Percentiles rank a stretch among this genome's conserved stretches.
Conservation (phyloP, 768 basidiomycete genomes). For the Postia placenta region DNA sequence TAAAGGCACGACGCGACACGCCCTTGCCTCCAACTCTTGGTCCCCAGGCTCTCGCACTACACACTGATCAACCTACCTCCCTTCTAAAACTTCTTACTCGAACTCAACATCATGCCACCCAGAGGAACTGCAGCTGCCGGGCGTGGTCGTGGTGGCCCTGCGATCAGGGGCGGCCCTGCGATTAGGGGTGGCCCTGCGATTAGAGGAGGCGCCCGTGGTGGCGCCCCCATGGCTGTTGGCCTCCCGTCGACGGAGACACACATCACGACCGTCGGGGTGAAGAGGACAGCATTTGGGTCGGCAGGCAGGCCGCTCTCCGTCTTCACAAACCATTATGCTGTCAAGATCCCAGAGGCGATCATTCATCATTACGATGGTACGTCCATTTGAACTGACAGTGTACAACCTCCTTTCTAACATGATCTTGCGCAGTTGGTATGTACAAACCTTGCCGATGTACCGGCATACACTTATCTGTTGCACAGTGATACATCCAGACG, state of each 20-base stretch:
- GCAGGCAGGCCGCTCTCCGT: conserved; percentile 42
- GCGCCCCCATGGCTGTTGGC: conserved; percentile 13
- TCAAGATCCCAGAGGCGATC: conserved; percentile 51
- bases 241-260: conserved; percentile 32
- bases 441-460: background rate
- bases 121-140: background rate
- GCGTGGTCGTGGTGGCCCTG: conserved; percentile 14
- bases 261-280: conserved; percentile 57
- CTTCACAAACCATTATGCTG: conserved; percentile 57
- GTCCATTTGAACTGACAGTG: conserved; percentile 17
- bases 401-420: background rate
- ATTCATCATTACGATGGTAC: conserved; percentile 80
- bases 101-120: conserved; percentile 15
- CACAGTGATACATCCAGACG: conserved; percentile 59
- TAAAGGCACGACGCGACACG: background rate
- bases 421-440: conserved; percentile 13
- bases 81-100: background rate
- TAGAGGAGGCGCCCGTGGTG: conserved; percentile 21
- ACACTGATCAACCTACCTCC: background rate
- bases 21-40: background rate
- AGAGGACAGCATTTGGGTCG: conserved; percentile 56
- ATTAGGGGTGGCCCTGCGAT: conserved; percentile 10
- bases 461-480: background rate
- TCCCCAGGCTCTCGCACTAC: background rate
- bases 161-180: conserved; percentile 12